These are phyloP conservation scores for Podaxis sp. DNA, from an alignment of 768 basidiomycete genomes.

Conservation along the genomic window DNA sequence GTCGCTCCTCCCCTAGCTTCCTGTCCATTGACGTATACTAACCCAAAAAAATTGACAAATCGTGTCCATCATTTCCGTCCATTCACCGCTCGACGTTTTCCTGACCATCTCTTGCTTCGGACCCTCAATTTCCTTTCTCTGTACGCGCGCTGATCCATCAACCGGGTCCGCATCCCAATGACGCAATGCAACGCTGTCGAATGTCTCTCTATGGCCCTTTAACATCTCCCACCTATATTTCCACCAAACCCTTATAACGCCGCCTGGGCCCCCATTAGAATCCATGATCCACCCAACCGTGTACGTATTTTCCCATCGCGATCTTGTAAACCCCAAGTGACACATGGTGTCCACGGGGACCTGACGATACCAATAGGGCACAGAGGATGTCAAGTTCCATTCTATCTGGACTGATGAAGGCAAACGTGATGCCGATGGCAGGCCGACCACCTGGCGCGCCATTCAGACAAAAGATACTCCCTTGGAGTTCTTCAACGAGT, in stretches of 20 bases:
- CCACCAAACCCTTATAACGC: slow-evolving; percentile 11
- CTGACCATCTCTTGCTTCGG: slow-evolving; percentile 1
- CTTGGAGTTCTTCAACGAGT: slow-evolving; percentile 74
- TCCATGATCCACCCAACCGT: slow-evolving; percentile 74
- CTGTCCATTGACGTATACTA: neutral
- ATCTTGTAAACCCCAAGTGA: slow-evolving; percentile 10
- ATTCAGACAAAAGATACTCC: slow-evolving; percentile 60
- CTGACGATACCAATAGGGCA: slow-evolving; percentile 42
- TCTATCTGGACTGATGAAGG: slow-evolving; percentile 68
- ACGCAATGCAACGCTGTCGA: slow-evolving; percentile 6
- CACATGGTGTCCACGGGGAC: slow-evolving; percentile 2
- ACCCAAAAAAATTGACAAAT: neutral
- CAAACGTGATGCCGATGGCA: slow-evolving; percentile 42
- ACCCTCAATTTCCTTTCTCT: slow-evolving; percentile 3
- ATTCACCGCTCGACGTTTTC: neutral
- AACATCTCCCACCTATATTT: slow-evolving; percentile 3
- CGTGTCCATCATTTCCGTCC: neutral
- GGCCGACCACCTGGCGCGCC: slow-evolving; percentile 60
- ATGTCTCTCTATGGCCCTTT: slow-evolving; percentile 8
- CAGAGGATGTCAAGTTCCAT: slow-evolving; percentile 68
- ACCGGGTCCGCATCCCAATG: slow-evolving; percentile 10
- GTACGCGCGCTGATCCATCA: slow-evolving; percentile 8
- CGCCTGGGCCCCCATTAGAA: slow-evolving; percentile 36
- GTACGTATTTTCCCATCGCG: slow-evolving; percentile 35
- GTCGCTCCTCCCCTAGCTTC: slow-evolving; percentile 11